Evolutionary conservation across 768 basidiomycete species (phyloP).

Genomic region (Rhizopogon vesiculosus): DNA sequence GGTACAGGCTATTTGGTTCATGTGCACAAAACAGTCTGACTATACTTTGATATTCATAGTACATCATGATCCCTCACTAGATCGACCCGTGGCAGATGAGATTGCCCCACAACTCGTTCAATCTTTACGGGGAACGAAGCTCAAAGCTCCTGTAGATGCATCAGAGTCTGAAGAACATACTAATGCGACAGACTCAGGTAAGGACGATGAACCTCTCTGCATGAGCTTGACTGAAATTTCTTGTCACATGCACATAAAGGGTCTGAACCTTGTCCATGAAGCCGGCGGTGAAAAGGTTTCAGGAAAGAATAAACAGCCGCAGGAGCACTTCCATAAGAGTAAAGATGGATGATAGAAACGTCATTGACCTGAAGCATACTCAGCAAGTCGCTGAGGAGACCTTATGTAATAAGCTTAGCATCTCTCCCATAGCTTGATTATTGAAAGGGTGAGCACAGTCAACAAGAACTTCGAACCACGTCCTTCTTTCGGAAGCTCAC

Average conservation of each 20-base stretch:
- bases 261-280: not conserved
- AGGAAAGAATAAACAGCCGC: constrained; percentile 1
- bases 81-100: constrained; percentile 5
- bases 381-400: constrained; percentile 13
- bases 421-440: not conserved
- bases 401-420: not conserved
- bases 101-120: not conserved
- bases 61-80: not conserved
- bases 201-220: not conserved
- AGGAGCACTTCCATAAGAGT: constrained; percentile 9
- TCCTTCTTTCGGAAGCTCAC: not conserved
- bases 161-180: not conserved
- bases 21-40: not conserved
- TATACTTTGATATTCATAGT: not conserved
- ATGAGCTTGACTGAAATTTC: constrained; percentile 1
- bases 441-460: not conserved
- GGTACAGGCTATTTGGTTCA: constrained; percentile 6
- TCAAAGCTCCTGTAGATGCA: not conserved
- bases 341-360: constrained; percentile 2
- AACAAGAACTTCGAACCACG: not conserved
- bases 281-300: constrained; percentile 1
- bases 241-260: constrained; percentile 14
- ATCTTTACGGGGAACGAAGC: not conserved
- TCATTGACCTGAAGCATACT: constrained; percentile 8
- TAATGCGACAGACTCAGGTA: not conserved